phyloP scores from a whole-genome alignment of 1,139 yeast genomes.

The Hemisphaericaspora lyxosophila region DNA sequence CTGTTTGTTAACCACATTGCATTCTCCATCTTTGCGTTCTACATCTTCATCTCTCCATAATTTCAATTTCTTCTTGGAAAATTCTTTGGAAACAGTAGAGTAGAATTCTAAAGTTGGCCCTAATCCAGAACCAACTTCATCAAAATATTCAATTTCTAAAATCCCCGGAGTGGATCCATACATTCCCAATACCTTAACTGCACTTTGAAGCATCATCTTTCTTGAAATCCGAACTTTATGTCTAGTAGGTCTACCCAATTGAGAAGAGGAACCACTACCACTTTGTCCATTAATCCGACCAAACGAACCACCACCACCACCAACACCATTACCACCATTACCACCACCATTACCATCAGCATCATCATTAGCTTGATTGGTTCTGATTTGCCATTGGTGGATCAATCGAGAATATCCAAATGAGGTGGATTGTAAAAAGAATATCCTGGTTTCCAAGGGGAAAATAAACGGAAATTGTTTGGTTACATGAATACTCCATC shows the following conservation, averaged over 20 bases:
- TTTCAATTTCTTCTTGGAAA: constrained; percentile 49
- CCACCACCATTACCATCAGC: constrained; percentile 14
- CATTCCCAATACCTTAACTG: constrained; percentile 71
- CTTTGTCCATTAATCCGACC: constrained; percentile 8
- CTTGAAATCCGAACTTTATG: constrained; percentile 82
- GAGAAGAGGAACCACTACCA: too few relatives aligned
- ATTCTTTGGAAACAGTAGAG: constrained; percentile 75
- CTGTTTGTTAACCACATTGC: constrained; percentile 39
- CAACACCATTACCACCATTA: constrained; percentile 4
- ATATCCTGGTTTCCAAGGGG: constrained; percentile 78
- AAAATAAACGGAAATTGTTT: constrained; percentile 76
- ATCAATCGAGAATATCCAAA: constrained; percentile 88
- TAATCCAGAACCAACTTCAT: constrained; percentile 93
- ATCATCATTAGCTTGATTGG: constrained; percentile 42
- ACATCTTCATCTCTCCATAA: constrained; percentile 69
- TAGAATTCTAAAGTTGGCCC: constrained; percentile 97
- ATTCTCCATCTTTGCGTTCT: constrained; percentile 24
- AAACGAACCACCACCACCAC: constrained; percentile 5
- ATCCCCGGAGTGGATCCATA: constrained; percentile 81
- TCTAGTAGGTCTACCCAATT: constrained; percentile 74
- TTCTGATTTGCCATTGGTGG: constrained; percentile 68
- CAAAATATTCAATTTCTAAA: constrained; percentile 83
- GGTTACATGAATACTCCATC: constrained; percentile 78
- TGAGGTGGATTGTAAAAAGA: constrained; percentile 82
- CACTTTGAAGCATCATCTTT: constrained; percentile 69